Conservation (phyloP, 2,329 filamentous ascomycete species). For the Trichoderma breve region DNA sequence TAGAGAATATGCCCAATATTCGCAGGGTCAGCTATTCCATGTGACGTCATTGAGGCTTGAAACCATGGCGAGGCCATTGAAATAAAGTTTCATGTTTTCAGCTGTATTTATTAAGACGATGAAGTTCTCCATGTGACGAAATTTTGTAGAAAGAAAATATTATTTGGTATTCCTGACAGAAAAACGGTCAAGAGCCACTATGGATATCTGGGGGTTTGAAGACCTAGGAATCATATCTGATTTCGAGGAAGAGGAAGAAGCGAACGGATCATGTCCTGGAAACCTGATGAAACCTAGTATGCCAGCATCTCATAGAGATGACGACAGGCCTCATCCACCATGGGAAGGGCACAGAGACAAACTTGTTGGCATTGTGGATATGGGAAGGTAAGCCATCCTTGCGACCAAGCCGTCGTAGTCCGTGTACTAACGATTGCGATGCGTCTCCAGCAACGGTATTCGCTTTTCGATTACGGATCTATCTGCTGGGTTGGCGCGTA, state of each 20-base stretch:
- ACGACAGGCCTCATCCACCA: conserved; percentile 25
- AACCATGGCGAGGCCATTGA: not conserved
- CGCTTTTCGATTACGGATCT: conserved; percentile 61
- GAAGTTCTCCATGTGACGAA: not conserved
- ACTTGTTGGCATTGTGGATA: conserved; percentile 37
- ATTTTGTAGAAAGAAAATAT: not conserved
- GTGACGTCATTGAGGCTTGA: conserved; percentile 20
- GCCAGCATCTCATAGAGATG: not conserved
- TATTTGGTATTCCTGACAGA: not conserved
- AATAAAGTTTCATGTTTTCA: conserved; percentile 16
- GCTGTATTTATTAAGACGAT: not conserved
- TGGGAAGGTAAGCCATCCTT: conserved; percentile 31
- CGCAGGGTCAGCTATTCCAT: not conserved
- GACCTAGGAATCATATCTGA: conserved; percentile 8
- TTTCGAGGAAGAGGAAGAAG: conserved; percentile 2
- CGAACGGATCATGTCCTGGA: not conserved
- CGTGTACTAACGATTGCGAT: conserved; percentile 8
- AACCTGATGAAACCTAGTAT: not conserved
- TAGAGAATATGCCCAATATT: not conserved
- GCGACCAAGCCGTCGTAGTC: not conserved
- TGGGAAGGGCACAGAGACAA: conserved; percentile 33
- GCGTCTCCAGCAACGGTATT: conserved; percentile 60
- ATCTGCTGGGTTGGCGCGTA: conserved; percentile 52
- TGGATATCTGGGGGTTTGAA: conserved; percentile 17
- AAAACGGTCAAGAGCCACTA: not conserved